phyloP scores from a whole-genome alignment of 148 eudicot species.

The Salicornia ramosissima region DNA sequence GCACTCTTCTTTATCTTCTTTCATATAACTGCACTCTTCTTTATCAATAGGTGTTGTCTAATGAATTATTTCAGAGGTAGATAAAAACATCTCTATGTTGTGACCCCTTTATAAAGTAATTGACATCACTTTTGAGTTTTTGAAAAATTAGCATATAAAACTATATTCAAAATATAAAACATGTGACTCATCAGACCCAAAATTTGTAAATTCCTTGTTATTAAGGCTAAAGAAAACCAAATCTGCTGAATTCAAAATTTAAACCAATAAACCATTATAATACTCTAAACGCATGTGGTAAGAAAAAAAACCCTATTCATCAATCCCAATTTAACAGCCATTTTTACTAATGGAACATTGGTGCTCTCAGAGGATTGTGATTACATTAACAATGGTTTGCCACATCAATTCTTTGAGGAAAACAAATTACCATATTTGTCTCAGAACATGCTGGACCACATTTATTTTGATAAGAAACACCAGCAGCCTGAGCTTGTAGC shows the following conservation, averaged over 20 bases:
- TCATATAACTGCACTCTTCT: no score
- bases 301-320: not conserved
- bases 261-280: not conserved
- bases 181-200: not conserved
- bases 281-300: not conserved
- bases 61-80: no score
- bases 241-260: not conserved
- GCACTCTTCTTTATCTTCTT: no score
- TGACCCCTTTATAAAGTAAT: no score
- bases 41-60: no score
- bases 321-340: not conserved
- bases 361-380: not conserved
- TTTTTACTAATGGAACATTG: not conserved
- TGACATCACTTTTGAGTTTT: no score
- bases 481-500: constrained; percentile 98
- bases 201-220: not conserved
- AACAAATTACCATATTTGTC: constrained; percentile 43
- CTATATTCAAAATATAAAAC: not conserved
- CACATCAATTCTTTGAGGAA: not conserved
- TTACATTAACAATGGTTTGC: not conserved
- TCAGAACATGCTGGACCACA: constrained; percentile 43
- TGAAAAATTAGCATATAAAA: not conserved
- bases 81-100: no score
- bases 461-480: constrained; percentile 47
- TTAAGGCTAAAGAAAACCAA: not conserved